Conservation (phyloP, 805 yeast genomes). For the Teunomyces funiuensis region DNA sequence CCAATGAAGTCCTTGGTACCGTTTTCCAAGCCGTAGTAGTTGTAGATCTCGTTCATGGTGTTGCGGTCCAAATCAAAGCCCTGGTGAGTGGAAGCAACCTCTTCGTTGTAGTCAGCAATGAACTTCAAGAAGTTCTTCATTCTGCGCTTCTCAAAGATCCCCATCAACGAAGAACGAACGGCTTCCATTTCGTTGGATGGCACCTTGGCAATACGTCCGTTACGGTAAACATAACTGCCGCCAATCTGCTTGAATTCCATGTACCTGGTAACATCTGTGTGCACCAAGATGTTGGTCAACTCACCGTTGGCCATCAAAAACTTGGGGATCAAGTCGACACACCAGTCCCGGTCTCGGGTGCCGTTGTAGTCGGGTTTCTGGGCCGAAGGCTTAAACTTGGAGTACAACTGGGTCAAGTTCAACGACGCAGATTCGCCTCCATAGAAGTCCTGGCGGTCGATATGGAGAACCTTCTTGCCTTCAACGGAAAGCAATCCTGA, state of each 20-base stretch:
- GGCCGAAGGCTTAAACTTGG: slow-evolving; percentile 78
- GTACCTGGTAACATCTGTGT: slow-evolving; percentile 93
- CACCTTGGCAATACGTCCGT: slow-evolving; percentile 89
- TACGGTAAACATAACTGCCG: slow-evolving; percentile 92
- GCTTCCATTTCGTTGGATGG: slow-evolving; percentile 94
- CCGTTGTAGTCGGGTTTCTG: slow-evolving; percentile 66
- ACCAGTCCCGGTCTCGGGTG: slow-evolving; percentile 97
- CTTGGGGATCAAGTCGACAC: slow-evolving; percentile 94
- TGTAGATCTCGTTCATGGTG: slow-evolving; percentile 89
- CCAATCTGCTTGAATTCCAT: slow-evolving; percentile 94
- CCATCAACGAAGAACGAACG: slow-evolving; percentile 87
- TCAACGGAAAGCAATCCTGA: slow-evolving; percentile 95
- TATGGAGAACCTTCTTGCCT: slow-evolving; percentile 95
- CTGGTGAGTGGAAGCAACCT: slow-evolving; percentile 76
- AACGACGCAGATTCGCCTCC: slow-evolving; percentile 93
- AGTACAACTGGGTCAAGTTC: slow-evolving; percentile 65
- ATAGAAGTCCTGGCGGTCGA: slow-evolving; percentile 93
- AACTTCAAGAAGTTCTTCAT: slow-evolving; percentile 90
- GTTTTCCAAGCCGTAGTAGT: slow-evolving; percentile 83
- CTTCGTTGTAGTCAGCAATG: slow-evolving; percentile 78
- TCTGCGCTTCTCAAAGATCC: slow-evolving; percentile 92
- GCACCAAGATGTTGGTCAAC: slow-evolving; percentile 89
- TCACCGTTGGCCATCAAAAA: slow-evolving; percentile 98
- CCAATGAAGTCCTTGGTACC: slow-evolving; percentile 97
- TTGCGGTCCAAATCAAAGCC: slow-evolving; percentile 81